Percentiles rank a stretch among this genome's conserved stretches.
phyloP scores from a whole-genome alignment of 345 rosid species.

The Turnera subulata region DNA sequence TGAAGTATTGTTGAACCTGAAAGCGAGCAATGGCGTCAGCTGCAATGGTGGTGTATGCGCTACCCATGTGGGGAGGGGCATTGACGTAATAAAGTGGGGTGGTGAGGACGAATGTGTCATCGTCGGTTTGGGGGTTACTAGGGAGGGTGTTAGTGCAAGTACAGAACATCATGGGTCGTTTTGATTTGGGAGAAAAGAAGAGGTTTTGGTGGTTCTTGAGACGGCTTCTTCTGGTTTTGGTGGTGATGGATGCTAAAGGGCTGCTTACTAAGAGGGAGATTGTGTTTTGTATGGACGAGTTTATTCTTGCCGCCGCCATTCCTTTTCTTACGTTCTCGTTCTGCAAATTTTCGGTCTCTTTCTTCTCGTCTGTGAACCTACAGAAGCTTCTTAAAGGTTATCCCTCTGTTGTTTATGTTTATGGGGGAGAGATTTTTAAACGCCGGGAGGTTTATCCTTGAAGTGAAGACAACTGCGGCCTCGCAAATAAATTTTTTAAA shows the following conservation, averaged over 20 bases:
- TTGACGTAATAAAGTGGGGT: slow-evolving; percentile 97
- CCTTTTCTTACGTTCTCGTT: not conserved
- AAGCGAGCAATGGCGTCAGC: slow-evolving; percentile 93
- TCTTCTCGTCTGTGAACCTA: no score
- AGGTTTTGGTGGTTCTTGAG: slow-evolving; percentile 36
- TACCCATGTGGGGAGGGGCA: slow-evolving; percentile 99
- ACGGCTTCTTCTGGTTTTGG: slow-evolving; percentile 31
- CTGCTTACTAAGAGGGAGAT: slow-evolving; percentile 46
- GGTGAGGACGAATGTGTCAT: slow-evolving; percentile 64
- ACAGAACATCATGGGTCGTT: slow-evolving; percentile 44
- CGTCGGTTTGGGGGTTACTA: slow-evolving; percentile 5
- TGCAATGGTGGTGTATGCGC: slow-evolving; percentile 96
- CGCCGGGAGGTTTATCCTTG: no score
- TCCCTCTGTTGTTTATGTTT: no score
- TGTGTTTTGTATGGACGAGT: slow-evolving; percentile 51
- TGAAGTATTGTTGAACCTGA: no score
- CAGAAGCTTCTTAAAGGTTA: no score
- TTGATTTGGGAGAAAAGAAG: slow-evolving; percentile 24
- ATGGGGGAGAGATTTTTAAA: no score
- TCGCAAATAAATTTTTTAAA: no score
- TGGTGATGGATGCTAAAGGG: slow-evolving; percentile 36
- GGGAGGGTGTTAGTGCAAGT: slow-evolving; percentile 27
- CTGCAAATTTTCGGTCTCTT: no score
- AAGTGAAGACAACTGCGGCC: no score
- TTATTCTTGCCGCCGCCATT: slow-evolving; percentile 72